Base-by-base conservation (phyloP, 1,139 yeast genomes). In the Diutina catenulata region DNA sequence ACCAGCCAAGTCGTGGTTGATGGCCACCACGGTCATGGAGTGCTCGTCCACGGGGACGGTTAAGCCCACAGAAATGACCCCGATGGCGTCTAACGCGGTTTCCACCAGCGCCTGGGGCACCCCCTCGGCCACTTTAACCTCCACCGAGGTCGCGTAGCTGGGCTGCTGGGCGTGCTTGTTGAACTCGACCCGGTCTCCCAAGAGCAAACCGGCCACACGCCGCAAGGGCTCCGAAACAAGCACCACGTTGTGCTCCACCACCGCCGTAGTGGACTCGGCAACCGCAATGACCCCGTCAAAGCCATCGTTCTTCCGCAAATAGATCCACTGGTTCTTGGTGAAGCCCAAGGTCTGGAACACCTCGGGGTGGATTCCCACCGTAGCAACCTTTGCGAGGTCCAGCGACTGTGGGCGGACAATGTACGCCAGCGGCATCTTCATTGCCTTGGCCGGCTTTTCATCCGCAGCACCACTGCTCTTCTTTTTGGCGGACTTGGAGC, bases 401-500 rank as follows among this genome's bases (percentile, higher is more conserved):
- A 13, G 4, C 5, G 47, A 42, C 8, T 68, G 54, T 1, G 94
- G 91, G 42, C 94, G 62, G 2, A 75, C 70, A 14, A 82, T 76
- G 49, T 64, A 74, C 15, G 59, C 52, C 38, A 63, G 62, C 3
- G 76, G 76, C 1, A 64, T 36, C 47, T 70, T 71, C 22, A 64
- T 39, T 47, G 70, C 73, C 45, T 66, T 68, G 3, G 52, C 43
- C 15, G 27, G 36, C 22, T n/a, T 59, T 47, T 0, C 40, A 1
- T 45, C 50, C 0, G 53, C 46, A 4, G 56, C 40, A 3, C 57
- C 39, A 4, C 53, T 40, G 3, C 49, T 32, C 21, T 53, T 36
- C 43, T 53, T 56, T 50, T 59, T 60, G 46, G 54, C 56, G 13
- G 56, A 41, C 44, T 61, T 61, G 2, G 63, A 56, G 5, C 64